Conservation (phyloP, 2,329 filamentous ascomycete species). For the Clonostachys solani region DNA sequence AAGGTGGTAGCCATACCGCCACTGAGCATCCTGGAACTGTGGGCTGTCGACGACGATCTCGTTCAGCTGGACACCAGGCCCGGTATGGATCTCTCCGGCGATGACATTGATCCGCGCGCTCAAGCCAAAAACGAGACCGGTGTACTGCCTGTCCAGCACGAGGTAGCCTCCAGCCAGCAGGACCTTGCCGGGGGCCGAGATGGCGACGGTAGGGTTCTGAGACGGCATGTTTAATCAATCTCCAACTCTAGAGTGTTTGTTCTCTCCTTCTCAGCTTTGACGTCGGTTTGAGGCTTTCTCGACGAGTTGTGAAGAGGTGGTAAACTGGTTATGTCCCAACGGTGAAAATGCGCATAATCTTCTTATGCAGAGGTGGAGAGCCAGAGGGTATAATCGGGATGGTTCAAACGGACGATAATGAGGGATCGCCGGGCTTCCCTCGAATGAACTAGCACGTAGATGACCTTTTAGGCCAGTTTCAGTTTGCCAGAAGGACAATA, state of each 20-base stretch:
- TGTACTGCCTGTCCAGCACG: slow-evolving; percentile 84
- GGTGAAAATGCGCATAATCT: slow-evolving; percentile 4
- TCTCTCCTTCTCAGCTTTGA: no score
- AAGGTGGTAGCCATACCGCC: slow-evolving; percentile 79
- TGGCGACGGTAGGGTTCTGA: slow-evolving; percentile 39
- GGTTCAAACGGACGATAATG: no score
- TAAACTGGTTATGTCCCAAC: slow-evolving; percentile 1
- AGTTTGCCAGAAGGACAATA: no score
- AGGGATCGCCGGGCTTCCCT: no score
- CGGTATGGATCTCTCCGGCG: slow-evolving; percentile 52
- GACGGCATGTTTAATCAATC: background rate
- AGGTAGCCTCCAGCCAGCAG: slow-evolving; percentile 92
- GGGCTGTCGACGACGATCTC: slow-evolving; percentile 87
- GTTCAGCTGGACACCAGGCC: slow-evolving; percentile 57
- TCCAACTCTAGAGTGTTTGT: background rate
- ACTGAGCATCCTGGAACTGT: slow-evolving; percentile 82
- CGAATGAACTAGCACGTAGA: no score
- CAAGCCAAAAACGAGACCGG: slow-evolving; percentile 67
- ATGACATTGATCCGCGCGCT: slow-evolving; percentile 64
- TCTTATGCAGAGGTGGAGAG: no score
- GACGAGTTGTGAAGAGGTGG: no score
- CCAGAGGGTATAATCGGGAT: no score
- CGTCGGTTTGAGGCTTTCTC: no score
- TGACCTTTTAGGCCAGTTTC: no score
- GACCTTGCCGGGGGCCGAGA: slow-evolving; percentile 95